Base-by-base conservation (phyloP, 805 yeast species). In the Barnettozyma pratensis region DNA sequence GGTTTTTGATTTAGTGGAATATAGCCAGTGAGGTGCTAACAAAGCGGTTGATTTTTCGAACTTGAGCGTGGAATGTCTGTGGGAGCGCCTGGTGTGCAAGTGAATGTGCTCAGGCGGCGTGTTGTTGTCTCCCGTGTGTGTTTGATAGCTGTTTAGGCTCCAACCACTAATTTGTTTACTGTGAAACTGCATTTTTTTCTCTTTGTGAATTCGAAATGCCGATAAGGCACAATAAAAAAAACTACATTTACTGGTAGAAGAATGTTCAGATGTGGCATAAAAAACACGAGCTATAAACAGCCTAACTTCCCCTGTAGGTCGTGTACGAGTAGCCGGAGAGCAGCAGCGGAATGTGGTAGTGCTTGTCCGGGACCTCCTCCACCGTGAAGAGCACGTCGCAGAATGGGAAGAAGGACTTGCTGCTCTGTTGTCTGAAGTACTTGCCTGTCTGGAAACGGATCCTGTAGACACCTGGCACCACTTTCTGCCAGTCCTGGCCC, bases 331-430 rank as follows among this genome's bases (percentile, higher is more conserved):
- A 88, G 61, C 88, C 88, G 40, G 96, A 82, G 49, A 91, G 70
- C 46, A 91, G 74, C 52, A 91, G 69, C 0, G 98, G 98, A 47
- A 91, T 85, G 63, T 91, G 98, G 66, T 89, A 91, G 64, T 91
- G 98, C 37, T 78, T 70, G 51, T 83, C 88, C 0, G 88, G 83
- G 0, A 86, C 85, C 53, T 74, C 72, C 6, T 74, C 75, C 4
- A 91, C 79, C 31, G 76, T 76, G 61, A 91, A 91, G 1, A 75
- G 72, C 37, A 91, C 86, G 51, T 91, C 97, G 7, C 90, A 89
- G 60, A 77, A 85, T 0, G 97, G 97, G 72, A 90, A 91, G 63
- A 90, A 90, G 1, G 90, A 83, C 49, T 73, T 67, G 48, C 67
- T 65, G 42, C 56, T 61, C 30, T 50, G 55, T 10, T 63, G 53